Evolutionary conservation across 176 grass and related monocot genomes (phyloP), one percentile per base, ranked within the genome.

Genomic region (Miscanthus lutarioriparius): DNA sequence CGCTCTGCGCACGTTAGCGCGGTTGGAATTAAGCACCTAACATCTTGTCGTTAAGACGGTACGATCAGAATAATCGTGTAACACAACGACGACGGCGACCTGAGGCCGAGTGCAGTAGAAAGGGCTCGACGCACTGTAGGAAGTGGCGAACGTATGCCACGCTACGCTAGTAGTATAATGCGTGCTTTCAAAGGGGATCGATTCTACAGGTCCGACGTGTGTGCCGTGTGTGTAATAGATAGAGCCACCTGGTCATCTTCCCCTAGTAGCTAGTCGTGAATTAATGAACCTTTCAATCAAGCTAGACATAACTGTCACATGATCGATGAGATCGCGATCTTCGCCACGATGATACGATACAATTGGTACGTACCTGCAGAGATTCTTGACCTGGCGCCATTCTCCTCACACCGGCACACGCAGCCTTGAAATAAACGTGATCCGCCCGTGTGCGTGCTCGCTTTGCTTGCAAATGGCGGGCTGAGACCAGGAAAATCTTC

Each of bases 11-110:
- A 75, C 61, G 82, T 68, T 75, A 48, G 63, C 48, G 43, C 69
- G 2, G 44, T 41, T 75, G 82, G 75, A 80, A 84, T 80, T 49
- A 38, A 73, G 87, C 64, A 71, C 61, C 36, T 75, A 74, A 67
- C 75, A 10, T 74, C 75, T 84, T 56, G 13, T 35, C 33, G 33
- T 79, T 65, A 77, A 53, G 48, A 32, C 23, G 70, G 8, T 43
- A 27, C 58, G 41, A 22, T 45, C 7, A 32, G 17, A 79, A 73
- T 74, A 80, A 79, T 84, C 54, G 35, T 67, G 53, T 84, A 28
- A 86, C 77, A 80, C 28, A 30, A 47, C 40, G 40, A 22, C 70
- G 40, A 22, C 40, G 17, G 20, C 61, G 61, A 67, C 16, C 16
- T 54, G 48, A 5, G 17, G 37, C 3, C 35, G 9, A 68, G 33